These are phyloP conservation scores for Hsuehochloa calcarea DNA, from an alignment of 176 grass and related monocot genomes.

Conservation along the genomic window DNA sequence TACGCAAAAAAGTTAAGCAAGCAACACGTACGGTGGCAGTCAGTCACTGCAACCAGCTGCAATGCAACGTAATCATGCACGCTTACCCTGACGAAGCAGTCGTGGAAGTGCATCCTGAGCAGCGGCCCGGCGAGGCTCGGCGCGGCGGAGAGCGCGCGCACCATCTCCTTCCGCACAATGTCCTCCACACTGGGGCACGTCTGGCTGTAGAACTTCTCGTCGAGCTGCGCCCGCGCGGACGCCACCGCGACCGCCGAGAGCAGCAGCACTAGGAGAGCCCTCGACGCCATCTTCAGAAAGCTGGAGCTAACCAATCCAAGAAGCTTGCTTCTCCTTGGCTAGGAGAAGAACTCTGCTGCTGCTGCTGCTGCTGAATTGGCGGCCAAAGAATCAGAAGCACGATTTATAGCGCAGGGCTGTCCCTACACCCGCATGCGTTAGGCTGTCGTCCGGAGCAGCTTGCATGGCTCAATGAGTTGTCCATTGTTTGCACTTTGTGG, in stretches of 20 bases:
- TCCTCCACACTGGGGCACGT: constrained; percentile 59
- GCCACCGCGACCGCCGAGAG: constrained; percentile 17
- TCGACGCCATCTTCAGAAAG: constrained; percentile 28
- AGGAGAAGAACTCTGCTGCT: neutral
- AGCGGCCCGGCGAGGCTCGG: constrained; percentile 83
- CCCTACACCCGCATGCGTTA: constrained; percentile 12
- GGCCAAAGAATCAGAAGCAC: neutral
- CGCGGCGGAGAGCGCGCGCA: constrained; percentile 38
- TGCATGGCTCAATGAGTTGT: constrained; percentile 22
- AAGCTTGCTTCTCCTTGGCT: neutral
- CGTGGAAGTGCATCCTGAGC: constrained; percentile 91
- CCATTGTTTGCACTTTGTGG: neutral
- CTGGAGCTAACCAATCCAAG: neutral
- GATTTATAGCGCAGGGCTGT: constrained; percentile 36
- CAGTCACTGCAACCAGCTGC: neutral
- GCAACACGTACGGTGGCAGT: neutral
- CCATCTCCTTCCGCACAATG: constrained; percentile 53
- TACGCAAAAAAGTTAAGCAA: neutral
- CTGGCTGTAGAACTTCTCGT: constrained; percentile 54
- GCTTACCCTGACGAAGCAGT: constrained; percentile 88
- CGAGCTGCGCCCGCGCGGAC: constrained; percentile 38
- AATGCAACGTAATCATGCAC: neutral
- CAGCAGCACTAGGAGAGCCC: constrained; percentile 5
- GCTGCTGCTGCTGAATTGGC: constrained; percentile 41
- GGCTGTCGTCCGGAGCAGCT: constrained; percentile 9